These are phyloP conservation scores for Epichloe elymi DNA, from an alignment of 2,329 filamentous ascomycete genomes.

Conservation along the genomic window DNA sequence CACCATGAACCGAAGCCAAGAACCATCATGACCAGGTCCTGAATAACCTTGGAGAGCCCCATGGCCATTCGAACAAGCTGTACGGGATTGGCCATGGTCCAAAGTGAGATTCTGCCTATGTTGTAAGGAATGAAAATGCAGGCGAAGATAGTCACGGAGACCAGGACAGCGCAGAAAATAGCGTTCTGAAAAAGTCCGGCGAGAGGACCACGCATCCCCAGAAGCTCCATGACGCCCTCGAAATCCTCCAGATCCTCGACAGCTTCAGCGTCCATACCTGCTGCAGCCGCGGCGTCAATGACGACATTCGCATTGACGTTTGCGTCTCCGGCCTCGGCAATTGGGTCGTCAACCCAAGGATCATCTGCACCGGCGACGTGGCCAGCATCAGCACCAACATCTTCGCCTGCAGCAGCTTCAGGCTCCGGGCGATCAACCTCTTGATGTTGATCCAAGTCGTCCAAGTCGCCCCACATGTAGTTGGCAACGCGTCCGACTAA, in stretches of 20 bases:
- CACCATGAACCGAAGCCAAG: slow-evolving; percentile 41
- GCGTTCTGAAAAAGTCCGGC: slow-evolving; percentile 87
- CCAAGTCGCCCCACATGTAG: slow-evolving; percentile 49
- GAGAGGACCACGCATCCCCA: slow-evolving; percentile 90
- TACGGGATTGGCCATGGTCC: slow-evolving; percentile 67
- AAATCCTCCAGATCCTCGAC: slow-evolving; percentile 85
- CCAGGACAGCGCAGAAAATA: slow-evolving; percentile 82
- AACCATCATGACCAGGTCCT: slow-evolving; percentile 59
- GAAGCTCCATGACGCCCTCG: slow-evolving; percentile 88
- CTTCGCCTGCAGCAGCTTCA: slow-evolving; percentile 20
- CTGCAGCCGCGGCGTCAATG: slow-evolving; percentile 33
- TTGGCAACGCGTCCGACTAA: slow-evolving; percentile 31
- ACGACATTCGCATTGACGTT: slow-evolving; percentile 18
- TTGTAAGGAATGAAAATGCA: slow-evolving; percentile 90
- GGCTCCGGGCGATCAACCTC: slow-evolving; percentile 14
- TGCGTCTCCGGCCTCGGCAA: slow-evolving; percentile 21
- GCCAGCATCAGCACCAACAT: slow-evolving; percentile 24
- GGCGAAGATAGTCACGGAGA: slow-evolving; percentile 71
- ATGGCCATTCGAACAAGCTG: slow-evolving; percentile 63
- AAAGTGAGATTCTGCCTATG: slow-evolving; percentile 71
- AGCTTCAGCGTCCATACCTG: slow-evolving; percentile 59
- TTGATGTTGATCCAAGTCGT: slow-evolving; percentile 31
- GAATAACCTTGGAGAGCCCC: slow-evolving; percentile 60
- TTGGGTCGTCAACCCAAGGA: slow-evolving; percentile 12
- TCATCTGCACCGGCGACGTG: slow-evolving; percentile 45